Evolutionary conservation across 2,329 filamentous ascomycete genomes (phyloP).

Genomic region (Trematosphaeria pertusa): DNA sequence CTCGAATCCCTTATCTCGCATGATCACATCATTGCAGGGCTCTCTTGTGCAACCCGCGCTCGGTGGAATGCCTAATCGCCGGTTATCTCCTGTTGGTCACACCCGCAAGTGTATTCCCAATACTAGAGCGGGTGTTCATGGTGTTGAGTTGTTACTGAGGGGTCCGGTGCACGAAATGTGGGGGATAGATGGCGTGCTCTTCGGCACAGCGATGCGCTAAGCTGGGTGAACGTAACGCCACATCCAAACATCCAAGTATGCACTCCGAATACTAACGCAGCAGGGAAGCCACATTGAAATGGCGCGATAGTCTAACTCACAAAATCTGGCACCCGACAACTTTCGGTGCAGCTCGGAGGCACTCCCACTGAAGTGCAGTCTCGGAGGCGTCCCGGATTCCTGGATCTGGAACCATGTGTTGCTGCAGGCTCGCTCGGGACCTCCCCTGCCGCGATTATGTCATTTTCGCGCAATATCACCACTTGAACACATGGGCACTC

Average conservation of each 20-base stretch:
- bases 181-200: constrained; percentile 29
- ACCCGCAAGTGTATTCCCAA: background rate
- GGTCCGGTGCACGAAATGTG: constrained; percentile 27
- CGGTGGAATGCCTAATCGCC: background rate
- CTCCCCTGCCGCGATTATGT: constrained; percentile 14
- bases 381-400: too few relatives aligned
- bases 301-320: background rate
- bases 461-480: constrained; percentile 24
- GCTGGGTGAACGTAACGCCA: too few relatives aligned
- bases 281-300: too few relatives aligned
- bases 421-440: too few relatives aligned
- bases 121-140: background rate
- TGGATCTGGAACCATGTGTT: too few relatives aligned
- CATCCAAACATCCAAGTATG: too few relatives aligned
- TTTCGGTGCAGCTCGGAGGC: too few relatives aligned
- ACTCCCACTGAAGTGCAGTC: background rate
- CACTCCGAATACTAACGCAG: too few relatives aligned
- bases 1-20: background rate
- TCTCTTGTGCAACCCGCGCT: constrained; percentile 5
- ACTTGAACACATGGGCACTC: too few relatives aligned
- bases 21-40: constrained; percentile 23
- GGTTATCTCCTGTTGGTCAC: background rate
- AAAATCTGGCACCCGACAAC: background rate
- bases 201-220: background rate
- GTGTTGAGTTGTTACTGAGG: constrained; percentile 16